Evolutionary conservation across 2,329 filamentous ascomycete species (phyloP).

Genomic region (Diaporthe aspalathi): DNA sequence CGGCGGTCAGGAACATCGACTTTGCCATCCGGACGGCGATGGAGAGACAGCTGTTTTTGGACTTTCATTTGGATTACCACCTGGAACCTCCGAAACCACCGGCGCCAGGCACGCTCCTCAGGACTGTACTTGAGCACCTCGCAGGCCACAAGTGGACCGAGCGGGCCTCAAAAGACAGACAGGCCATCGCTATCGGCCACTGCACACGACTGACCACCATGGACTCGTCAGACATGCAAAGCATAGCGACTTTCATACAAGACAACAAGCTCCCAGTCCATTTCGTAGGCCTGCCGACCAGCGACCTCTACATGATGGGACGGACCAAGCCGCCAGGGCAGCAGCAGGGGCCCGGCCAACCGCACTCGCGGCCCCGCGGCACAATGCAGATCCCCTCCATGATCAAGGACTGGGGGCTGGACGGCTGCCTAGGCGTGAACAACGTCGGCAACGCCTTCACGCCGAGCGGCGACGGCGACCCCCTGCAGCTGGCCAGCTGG

Average conservation of each 20-base stretch:
- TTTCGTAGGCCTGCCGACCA: conserved; percentile 77
- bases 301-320: conserved; percentile 79
- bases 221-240: conserved; percentile 52
- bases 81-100: conserved; percentile 55
- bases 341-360: neutral
- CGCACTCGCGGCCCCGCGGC: conserved; percentile 58
- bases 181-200: conserved; percentile 72
- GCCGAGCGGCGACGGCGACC: conserved; percentile 75
- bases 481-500: conserved; percentile 70
- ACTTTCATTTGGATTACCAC: conserved; percentile 80
- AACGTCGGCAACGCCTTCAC: conserved; percentile 83
- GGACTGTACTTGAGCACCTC: conserved; percentile 51
- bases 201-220: conserved; percentile 75
- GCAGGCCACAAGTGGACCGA: conserved; percentile 61
- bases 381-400: conserved; percentile 72
- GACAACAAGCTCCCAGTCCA: conserved; percentile 65
- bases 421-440: conserved; percentile 73
- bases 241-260: conserved; percentile 60
- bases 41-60: conserved; percentile 65
- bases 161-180: conserved; percentile 45
- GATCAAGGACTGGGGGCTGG: conserved; percentile 67
- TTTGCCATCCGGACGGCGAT: conserved; percentile 71
- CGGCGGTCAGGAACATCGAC: conserved; percentile 62
- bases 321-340: conserved; percentile 45
- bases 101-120: conserved; percentile 59